Evolutionary conservation across 129 eudicot species (phyloP).

Genomic region (Flaveria trinervia): DNA sequence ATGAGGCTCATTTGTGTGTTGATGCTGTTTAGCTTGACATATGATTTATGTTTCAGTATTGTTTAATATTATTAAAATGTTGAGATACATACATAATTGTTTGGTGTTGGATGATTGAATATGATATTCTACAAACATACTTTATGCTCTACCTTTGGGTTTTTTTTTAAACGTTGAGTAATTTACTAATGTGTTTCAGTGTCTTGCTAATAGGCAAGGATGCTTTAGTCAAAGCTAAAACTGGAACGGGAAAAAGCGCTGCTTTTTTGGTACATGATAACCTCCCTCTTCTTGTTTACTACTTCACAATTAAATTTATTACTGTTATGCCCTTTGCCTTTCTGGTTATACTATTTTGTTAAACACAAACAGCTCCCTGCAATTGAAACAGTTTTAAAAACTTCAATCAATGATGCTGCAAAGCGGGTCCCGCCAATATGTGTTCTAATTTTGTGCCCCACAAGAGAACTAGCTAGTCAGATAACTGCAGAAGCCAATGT

Average conservation of each 20-base stretch:
- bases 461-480: slow-evolving; percentile 97
- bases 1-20: slow-evolving; percentile 16
- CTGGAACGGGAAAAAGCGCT: slow-evolving; percentile 91
- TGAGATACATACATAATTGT: not conserved
- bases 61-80: not conserved
- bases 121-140: not conserved
- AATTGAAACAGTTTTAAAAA: slow-evolving; percentile 96
- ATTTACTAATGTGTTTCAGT: slow-evolving; percentile 9
- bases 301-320: not conserved
- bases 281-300: not conserved
- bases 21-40: not conserved
- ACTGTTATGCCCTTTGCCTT: not conserved
- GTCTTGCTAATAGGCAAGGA: slow-evolving; percentile 59
- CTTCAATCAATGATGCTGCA: slow-evolving; percentile 35
- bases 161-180: not conserved
- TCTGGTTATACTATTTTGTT: slow-evolving; percentile 42
- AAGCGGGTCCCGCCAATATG: slow-evolving; percentile 63
- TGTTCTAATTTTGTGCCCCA: slow-evolving; percentile 87
- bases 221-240: slow-evolving; percentile 87
- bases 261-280: slow-evolving; percentile 82
- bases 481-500: slow-evolving; percentile 92
- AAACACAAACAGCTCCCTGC: slow-evolving; percentile 96
- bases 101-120: slow-evolving; percentile 1
- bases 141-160: not conserved
- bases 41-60: not conserved